phyloP scores from a whole-genome alignment of 768 basidiomycete genomes.

The Daedaleopsis sinensis region DNA sequence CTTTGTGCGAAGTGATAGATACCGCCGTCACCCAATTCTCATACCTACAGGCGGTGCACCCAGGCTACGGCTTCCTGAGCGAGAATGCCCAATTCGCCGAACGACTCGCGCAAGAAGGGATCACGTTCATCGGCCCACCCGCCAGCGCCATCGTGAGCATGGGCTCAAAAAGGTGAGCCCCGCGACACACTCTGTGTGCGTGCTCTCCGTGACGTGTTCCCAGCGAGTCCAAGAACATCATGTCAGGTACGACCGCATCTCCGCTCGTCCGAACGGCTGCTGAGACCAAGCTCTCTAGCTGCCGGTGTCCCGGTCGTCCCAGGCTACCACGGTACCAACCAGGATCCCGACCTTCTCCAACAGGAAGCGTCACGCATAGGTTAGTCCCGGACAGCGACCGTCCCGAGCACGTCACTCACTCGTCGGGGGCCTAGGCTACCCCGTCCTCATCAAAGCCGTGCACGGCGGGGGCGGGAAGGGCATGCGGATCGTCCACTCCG shows the following conservation, averaged over 20 bases:
- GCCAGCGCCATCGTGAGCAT: slow-evolving; percentile 87
- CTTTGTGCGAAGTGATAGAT: not conserved
- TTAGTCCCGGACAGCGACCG: slow-evolving; percentile 20
- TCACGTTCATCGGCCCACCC: slow-evolving; percentile 92
- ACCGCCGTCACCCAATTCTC: not conserved
- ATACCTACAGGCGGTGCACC: slow-evolving; percentile 77
- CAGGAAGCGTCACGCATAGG: slow-evolving; percentile 74
- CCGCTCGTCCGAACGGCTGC: slow-evolving; percentile 1
- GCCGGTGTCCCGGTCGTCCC: slow-evolving; percentile 94
- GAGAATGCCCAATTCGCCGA: slow-evolving; percentile 88
- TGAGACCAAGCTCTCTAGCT: slow-evolving; percentile 41
- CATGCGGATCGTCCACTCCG: slow-evolving; percentile 79
- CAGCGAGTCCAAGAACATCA: slow-evolving; percentile 95
- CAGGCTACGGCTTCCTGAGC: slow-evolving; percentile 91
- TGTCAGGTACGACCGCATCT: slow-evolving; percentile 65
- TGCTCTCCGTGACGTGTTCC: not conserved
- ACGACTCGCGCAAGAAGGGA: slow-evolving; percentile 71
- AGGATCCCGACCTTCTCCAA: slow-evolving; percentile 72
- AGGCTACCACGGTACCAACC: slow-evolving; percentile 87
- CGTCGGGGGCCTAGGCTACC: slow-evolving; percentile 58
- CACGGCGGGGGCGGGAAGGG: slow-evolving; percentile 96
- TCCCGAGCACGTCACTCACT: too few relatives aligned
- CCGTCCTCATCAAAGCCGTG: slow-evolving; percentile 95
- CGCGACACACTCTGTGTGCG: too few relatives aligned
- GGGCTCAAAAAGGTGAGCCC: slow-evolving; percentile 98